A percentile compares a stretch with the other conserved stretches of the same genome.
phyloP scores from a whole-genome alignment of 2,329 filamentous ascomycete species.

The Trichophyton benhamiae region DNA sequence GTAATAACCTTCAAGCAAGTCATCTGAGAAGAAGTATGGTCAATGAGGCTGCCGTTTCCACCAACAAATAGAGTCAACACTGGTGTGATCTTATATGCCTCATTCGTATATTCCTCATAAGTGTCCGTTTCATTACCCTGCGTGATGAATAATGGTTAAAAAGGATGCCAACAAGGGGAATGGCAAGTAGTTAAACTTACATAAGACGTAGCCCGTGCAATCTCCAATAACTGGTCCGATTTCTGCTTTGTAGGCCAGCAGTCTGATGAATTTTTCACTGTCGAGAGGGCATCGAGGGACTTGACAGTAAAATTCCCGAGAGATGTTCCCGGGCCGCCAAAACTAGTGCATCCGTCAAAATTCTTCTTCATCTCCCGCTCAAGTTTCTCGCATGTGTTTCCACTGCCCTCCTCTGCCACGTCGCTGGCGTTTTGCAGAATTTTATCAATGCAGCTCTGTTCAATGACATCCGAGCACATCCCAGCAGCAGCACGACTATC shows the following conservation, averaged over 20 bases:
- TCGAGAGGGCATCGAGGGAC: neutral
- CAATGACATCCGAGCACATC: conserved; percentile 11
- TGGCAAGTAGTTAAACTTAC: neutral
- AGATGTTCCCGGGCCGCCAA: neutral
- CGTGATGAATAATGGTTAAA: neutral
- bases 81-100: conserved; percentile 13
- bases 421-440: conserved; percentile 9
- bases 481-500: conserved; percentile 6
- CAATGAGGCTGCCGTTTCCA: conserved; percentile 6
- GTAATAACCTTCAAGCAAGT: conserved; percentile 14
- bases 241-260: neutral
- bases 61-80: conserved; percentile 12
- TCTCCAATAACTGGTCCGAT: neutral
- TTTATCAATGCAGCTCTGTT: conserved; percentile 12
- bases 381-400: neutral
- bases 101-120: neutral
- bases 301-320: neutral
- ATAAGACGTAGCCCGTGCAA: neutral
- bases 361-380: neutral
- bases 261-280: neutral
- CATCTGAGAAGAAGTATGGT: conserved; percentile 12
- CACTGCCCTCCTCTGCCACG: neutral
- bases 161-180: neutral
- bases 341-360: neutral
- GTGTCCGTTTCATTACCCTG: conserved; percentile 8